Base-by-base conservation (phyloP, 208 protist species). In the Crithidia brevicula region DNA sequence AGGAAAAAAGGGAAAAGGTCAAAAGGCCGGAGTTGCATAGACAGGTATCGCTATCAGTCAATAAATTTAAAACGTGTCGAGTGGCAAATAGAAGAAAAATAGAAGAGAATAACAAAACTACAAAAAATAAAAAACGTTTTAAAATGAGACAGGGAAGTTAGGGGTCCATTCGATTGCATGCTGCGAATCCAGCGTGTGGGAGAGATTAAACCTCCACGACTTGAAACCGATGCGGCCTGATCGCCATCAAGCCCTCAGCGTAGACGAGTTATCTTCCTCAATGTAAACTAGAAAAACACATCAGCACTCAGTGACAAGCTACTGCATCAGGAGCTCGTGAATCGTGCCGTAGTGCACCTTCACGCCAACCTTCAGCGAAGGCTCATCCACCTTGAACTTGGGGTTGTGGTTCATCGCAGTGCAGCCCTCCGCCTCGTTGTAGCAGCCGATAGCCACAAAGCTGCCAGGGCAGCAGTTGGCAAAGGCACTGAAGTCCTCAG, bases 401-500 rank as follows among this genome's bases (percentile, higher is more conserved):
- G 75, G 63, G 67, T 74, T 86, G 59, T 91, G 83, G 49, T 85
- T 84, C 52, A 60, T 46, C 3, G 46, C 51, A 13, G 50, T 73
- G 63, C 66, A 72, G 15, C 61, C 74, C 31, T 64, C 65, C n/a
- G 31, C 62, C 34, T 58, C 57, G 18, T 82, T 78, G 65, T 81
- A 78, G 38, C 56, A 67, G 16, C 85, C 85, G 52, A 91, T 78
- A 31, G 60, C 67, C 23, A 79, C 72, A 33, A 81, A 80, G 67
- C 82, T 86, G 2, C 50, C 71, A 11, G 85, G 85, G 11, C 66
- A 51, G 11, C 31, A n/a, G 40, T 78, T 59, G 6, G 28, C 58
- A 63, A 82, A 81, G 42, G 72, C 63, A 15, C 45, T 63, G 66
- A 91, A 91, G 68, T 91, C 85, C n/a, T 85, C 81, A 10, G 69